These are phyloP conservation scores for Leccinum longicurvipes DNA, from an alignment of 768 basidiomycete species.

Conservation along the genomic window DNA sequence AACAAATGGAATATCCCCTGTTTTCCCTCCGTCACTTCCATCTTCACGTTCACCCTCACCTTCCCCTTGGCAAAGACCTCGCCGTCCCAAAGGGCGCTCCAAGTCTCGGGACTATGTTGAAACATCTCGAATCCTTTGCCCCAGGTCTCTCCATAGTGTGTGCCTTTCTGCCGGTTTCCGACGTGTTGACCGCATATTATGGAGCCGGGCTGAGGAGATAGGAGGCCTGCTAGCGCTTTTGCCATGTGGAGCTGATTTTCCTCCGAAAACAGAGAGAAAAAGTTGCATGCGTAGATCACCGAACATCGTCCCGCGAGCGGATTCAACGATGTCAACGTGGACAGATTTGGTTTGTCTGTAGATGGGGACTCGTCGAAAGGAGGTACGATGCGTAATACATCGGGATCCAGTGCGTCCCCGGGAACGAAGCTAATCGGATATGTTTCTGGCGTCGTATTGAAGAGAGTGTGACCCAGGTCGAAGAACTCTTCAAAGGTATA, in stretches of 20 bases:
- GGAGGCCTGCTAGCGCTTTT: neutral
- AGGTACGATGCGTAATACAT: neutral
- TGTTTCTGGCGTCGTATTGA: neutral
- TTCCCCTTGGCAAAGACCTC: neutral
- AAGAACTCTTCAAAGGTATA: neutral
- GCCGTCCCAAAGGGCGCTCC: neutral
- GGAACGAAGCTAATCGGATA: neutral
- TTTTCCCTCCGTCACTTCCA: neutral
- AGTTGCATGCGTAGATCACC: neutral
- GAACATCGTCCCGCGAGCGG: neutral
- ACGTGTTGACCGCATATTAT: neutral
- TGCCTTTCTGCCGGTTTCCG: neutral
- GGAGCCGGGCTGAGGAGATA: neutral
- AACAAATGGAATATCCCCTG: neutral
- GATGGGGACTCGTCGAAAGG: neutral
- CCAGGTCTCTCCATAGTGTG: neutral
- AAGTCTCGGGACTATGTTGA: neutral
- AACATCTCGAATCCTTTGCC: neutral
- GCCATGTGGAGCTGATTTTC: neutral
- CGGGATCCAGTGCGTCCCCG: neutral
- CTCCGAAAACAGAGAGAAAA: neutral
- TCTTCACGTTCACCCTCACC: neutral
- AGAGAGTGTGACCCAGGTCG: neutral
- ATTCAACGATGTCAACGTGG: neutral
- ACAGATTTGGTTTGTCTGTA: neutral